Evolutionary conservation across 192 early-diverging fungal genomes (phyloP).

Genomic region (Allomyces macrogynus): DNA sequence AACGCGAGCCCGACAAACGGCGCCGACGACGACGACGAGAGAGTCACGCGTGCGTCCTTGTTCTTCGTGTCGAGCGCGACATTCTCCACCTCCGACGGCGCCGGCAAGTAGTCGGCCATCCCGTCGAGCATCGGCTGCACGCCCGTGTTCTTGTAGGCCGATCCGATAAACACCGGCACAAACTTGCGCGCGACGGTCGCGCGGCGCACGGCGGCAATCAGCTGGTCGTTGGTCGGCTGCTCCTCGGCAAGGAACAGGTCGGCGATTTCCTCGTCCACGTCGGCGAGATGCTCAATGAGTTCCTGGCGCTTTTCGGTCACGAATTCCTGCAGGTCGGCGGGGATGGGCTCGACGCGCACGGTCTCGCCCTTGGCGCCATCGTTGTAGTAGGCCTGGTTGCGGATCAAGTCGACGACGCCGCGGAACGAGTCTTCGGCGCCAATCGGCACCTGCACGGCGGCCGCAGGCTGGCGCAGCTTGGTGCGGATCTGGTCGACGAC

Average conservation of each 20-base stretch:
- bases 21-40: conserved; percentile 40
- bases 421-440: conserved; percentile 68
- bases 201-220: conserved; percentile 49
- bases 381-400: conserved; percentile 76
- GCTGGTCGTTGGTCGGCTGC: conserved; percentile 41
- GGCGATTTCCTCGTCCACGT: conserved; percentile 65
- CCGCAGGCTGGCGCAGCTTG: conserved; percentile 57
- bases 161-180: conserved; percentile 63
- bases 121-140: conserved; percentile 57
- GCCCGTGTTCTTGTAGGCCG: conserved; percentile 67
- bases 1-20: conserved; percentile 72
- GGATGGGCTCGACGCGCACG: conserved; percentile 51
- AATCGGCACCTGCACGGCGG: conserved; percentile 64
- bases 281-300: conserved; percentile 52
- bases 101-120: conserved; percentile 47
- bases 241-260: conserved; percentile 65
- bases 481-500: conserved; percentile 59
- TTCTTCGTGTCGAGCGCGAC: conserved; percentile 47
- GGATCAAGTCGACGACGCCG: conserved; percentile 80
- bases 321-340: conserved; percentile 34
- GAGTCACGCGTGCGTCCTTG: conserved; percentile 33
- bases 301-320: conserved; percentile 50
- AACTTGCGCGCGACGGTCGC: conserved; percentile 59
- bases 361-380: conserved; percentile 64
- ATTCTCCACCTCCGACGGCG: conserved; percentile 48